Evolutionary conservation across 805 yeast genomes (phyloP).

Genomic region (baker's yeast (Saccharomyces cerevisiae)): DNA sequence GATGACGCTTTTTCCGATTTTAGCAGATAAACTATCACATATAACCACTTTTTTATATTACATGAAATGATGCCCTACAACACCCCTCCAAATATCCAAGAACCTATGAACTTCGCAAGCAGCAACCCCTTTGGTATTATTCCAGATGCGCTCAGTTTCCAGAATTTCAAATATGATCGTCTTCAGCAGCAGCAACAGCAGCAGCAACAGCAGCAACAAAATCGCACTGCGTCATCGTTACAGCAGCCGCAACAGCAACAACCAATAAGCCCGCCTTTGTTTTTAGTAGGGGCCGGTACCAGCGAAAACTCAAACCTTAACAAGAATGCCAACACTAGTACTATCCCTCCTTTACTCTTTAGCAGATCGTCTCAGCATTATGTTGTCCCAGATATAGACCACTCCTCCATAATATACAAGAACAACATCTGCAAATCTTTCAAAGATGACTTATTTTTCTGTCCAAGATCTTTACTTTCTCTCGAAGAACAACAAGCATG

Average conservation of each 20-base stretch:
- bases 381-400: background rate
- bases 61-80: background rate
- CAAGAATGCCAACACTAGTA: background rate
- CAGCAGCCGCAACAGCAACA: background rate
- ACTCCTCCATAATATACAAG: slow-evolving; percentile 12
- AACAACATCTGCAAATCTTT: slow-evolving; percentile 25
- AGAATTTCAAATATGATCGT: background rate
- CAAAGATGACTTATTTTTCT: slow-evolving; percentile 28
- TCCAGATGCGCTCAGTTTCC: background rate
- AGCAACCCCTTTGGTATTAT: background rate
- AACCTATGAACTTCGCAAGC: background rate
- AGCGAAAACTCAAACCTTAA: background rate
- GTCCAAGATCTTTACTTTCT: slow-evolving; percentile 27
- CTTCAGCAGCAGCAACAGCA: background rate
- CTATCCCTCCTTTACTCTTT: background rate
- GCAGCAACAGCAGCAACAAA: background rate
- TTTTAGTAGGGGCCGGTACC: background rate
- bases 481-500: slow-evolving; percentile 21
- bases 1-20: background rate
- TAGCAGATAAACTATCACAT: background rate
- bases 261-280: background rate
- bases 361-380: background rate
- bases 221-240: background rate
- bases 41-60: background rate
- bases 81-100: background rate